Evolutionary conservation across 2,329 filamentous ascomycete genomes (phyloP), one percentile per base, ranked within the genome.

Genomic region (Alternaria brassicae): DNA sequence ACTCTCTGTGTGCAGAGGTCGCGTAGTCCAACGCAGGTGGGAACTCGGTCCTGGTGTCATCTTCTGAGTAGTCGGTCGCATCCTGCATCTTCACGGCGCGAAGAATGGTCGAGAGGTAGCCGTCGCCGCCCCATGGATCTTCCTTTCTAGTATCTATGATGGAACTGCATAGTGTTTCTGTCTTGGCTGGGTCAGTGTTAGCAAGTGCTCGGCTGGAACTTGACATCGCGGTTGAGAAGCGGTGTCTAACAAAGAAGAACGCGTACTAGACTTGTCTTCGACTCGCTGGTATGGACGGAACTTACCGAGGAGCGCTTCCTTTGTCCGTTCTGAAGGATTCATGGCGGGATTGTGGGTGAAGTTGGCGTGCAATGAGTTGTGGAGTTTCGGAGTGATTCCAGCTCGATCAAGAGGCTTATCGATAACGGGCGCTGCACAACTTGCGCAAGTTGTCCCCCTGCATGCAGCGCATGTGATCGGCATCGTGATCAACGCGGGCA

Each of bases 1-100:
- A 84, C 17, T 85, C 82, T 62, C 84, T 83, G 15, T 86, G 81
- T 5, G 86, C 85, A 3, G 85, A 85, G 15, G 81, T 80, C 21
- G 83, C 83, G 60, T 85, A 81, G 66, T 85, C 85, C 34, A 79
- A 79, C 39, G 80, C 81, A 10, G 58, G 57, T 42, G 56, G 53
- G 21, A 63, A 47, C n/a, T 56, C 49, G 13, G 61, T 53, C 7
- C 55, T 52, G 2, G 50, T 60, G 12, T 56, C 58, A 23, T 53
- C 53, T 15, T 50, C 58, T 3, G 59, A 60, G 40, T 68, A 56
- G 32, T 62, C 63, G 34, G 58, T 68, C 12, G 63, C 63, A 37
- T 81, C 79, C 81, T 80, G 81, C 54, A 85, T 79, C 39, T 81
- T 78, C 81, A 82, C 81, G 9, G 84, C 81, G 39, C 83, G 82